Evolutionary conservation across 331 rosid genomes (phyloP).

Genomic region (Quercus lobata): DNA sequence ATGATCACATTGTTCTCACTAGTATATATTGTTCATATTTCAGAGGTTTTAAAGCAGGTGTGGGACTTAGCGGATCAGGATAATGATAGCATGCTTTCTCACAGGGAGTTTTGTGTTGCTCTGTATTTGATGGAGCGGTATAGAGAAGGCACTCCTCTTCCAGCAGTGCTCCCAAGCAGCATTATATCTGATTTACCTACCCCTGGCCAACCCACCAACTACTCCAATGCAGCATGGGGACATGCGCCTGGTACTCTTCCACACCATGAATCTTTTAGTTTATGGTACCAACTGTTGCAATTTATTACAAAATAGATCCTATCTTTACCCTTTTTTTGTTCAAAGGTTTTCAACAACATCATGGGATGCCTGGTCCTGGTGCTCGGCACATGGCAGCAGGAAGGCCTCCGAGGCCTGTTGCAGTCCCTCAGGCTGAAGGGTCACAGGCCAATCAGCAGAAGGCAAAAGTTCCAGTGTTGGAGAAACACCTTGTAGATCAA

Average conservation of each 20-base stretch:
- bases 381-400: conserved; percentile 43
- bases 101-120: conserved; percentile 92
- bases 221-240: conserved; percentile 59
- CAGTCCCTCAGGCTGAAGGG: conserved; percentile 55
- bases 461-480: conserved; percentile 77
- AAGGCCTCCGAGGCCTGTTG: conserved; percentile 64
- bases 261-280: conserved; percentile 7
- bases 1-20: conserved; percentile 36
- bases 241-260: conserved; percentile 55
- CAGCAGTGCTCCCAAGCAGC: conserved; percentile 70
- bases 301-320: conserved; percentile 2
- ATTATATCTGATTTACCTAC: conserved; percentile 62
- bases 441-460: conserved; percentile 50
- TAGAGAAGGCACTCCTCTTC: conserved; percentile 91
- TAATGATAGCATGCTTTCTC: conserved; percentile 99
- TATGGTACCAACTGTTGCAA: not conserved
- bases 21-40: conserved; percentile 35
- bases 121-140: conserved; percentile 92
- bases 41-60: conserved; percentile 98
- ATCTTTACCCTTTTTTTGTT: conserved; percentile 10
- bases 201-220: conserved; percentile 47
- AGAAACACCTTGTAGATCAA: conserved; percentile 77
- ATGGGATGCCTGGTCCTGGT: conserved; percentile 52
- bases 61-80: conserved; percentile 99
- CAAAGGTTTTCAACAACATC: conserved; percentile 71